These are phyloP conservation scores for Pichia sp. DNA, from an alignment of 1,139 yeast genomes.

Conservation along the genomic window DNA sequence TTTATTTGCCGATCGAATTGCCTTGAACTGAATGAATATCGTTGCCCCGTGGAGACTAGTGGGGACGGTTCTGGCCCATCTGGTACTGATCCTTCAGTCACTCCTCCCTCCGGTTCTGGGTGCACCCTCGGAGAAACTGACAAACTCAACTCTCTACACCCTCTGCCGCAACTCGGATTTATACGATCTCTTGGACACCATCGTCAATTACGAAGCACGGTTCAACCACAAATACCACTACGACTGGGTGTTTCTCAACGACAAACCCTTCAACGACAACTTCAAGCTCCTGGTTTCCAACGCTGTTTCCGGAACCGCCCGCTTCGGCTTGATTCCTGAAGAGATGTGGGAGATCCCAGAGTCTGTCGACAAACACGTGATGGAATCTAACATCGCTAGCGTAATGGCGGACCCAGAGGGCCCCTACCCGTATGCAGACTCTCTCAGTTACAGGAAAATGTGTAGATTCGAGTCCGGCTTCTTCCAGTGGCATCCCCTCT, in stretches of 20 bases:
- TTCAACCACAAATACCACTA: slow-evolving; percentile 52
- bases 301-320: slow-evolving; percentile 54
- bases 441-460: slow-evolving; percentile 70
- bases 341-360: slow-evolving; percentile 73
- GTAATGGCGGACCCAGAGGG: slow-evolving; percentile 36
- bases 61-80: not conserved
- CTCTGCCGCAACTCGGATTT: slow-evolving; percentile 58
- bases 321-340: slow-evolving; percentile 56
- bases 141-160: slow-evolving; percentile 50
- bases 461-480: slow-evolving; percentile 71
- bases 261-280: slow-evolving; percentile 45
- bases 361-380: slow-evolving; percentile 51
- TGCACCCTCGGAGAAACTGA: not conserved
- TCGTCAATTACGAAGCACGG: slow-evolving; percentile 51
- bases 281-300: slow-evolving; percentile 42
- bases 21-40: not conserved
- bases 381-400: slow-evolving; percentile 43
- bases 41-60: not conserved
- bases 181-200: slow-evolving; percentile 44
- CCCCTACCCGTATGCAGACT: slow-evolving; percentile 39
- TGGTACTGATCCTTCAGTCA: not conserved
- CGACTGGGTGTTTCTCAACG: slow-evolving; percentile 63
- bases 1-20: too few relatives aligned
- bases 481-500: slow-evolving; percentile 50
- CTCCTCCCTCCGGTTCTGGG: slow-evolving; percentile 18